Base-by-base conservation (phyloP, 129 eudicot genomes). In the Saposhnikovia divaricata region DNA sequence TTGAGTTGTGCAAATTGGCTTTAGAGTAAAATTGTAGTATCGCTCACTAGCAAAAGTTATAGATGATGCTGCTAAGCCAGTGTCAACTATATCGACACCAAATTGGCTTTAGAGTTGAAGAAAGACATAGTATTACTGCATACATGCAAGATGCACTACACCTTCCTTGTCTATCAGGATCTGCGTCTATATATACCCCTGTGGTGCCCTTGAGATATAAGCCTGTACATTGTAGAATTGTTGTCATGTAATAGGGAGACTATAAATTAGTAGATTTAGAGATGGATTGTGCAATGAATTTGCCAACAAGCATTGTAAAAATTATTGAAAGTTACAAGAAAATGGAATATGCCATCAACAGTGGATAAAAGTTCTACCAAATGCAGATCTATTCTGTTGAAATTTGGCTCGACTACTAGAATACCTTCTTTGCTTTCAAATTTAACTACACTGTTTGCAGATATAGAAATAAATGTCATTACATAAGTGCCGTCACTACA, bases 41-140 rank as follows among this genome's bases (percentile, higher is more conserved):
- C 93, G 97, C 37, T 94, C 98, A n/a, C 87, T 94, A 34, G 97
- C 91, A 21, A 94, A 94, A 84, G 87, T 94, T 78, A 38, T 82
- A 55, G 90, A 91, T 73, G 79, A 84, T 72, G 57, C 86, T 40
- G 77, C 88, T 37, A 83, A 79, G 75, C 78, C 86, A 40, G 48
- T 77, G 23, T 76, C 90, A 57, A 78, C 80, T 77, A 92, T 81
- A 84, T 78, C 57, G 28, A 68, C 85, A 72, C 81, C 91, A n/a
- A 89, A 82, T 80, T 89, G 91, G 93, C 86, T 89, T 15, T 87
- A 86, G 50, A 10, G 39, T 38, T 65, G 15, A 8, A 28, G 46
- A 5, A 79, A 12, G 46, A 9, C 19, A 72, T 51, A 55, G 80
- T 11, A 48, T 46, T 50, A 46, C 45, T 19, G 27, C 42, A 34